These are phyloP conservation scores for Phytophthora hibernalis DNA, from an alignment of 352 stramenopile species.

Conservation along the genomic window DNA sequence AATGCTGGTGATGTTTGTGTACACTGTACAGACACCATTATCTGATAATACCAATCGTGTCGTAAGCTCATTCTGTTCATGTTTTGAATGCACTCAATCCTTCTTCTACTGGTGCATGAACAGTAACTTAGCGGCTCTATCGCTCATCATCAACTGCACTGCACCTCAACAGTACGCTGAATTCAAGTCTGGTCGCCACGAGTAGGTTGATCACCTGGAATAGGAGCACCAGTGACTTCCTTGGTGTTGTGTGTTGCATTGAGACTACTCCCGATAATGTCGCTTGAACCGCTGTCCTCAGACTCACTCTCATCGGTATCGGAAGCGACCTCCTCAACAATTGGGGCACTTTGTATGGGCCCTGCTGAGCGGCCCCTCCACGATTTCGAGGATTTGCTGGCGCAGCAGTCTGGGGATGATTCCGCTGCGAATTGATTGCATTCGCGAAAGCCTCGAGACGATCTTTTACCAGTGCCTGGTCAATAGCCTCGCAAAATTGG, in stretches of 20 bases:
- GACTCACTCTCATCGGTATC: conserved; percentile 27
- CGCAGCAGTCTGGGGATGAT: conserved; percentile 3
- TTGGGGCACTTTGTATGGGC: conserved; percentile 8
- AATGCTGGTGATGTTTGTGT: neutral
- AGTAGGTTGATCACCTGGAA: neutral
- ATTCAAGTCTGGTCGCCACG: too few relatives aligned
- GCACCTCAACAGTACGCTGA: neutral
- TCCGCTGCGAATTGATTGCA: conserved; percentile 54
- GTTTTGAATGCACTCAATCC: too few relatives aligned
- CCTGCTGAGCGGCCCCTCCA: conserved; percentile 24
- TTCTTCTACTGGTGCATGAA: too few relatives aligned
- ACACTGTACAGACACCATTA: neutral
- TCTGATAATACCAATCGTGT: too few relatives aligned
- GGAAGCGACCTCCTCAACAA: conserved; percentile 24
- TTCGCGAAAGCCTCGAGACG: conserved; percentile 66
- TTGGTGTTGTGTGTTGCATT: neutral
- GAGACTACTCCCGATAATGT: neutral
- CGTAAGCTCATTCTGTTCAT: too few relatives aligned
- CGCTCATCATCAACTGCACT: neutral
- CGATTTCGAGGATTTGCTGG: conserved; percentile 14
- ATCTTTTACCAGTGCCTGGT: conserved; percentile 66
- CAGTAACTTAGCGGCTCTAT: too few relatives aligned
- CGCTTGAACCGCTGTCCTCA: conserved; percentile 8
- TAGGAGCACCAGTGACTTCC: neutral
- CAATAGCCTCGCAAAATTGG: conserved; percentile 62